These are phyloP conservation scores for Alternaria consortialis DNA, from an alignment of 2,329 filamentous ascomycete genomes.

Conservation along the genomic window DNA sequence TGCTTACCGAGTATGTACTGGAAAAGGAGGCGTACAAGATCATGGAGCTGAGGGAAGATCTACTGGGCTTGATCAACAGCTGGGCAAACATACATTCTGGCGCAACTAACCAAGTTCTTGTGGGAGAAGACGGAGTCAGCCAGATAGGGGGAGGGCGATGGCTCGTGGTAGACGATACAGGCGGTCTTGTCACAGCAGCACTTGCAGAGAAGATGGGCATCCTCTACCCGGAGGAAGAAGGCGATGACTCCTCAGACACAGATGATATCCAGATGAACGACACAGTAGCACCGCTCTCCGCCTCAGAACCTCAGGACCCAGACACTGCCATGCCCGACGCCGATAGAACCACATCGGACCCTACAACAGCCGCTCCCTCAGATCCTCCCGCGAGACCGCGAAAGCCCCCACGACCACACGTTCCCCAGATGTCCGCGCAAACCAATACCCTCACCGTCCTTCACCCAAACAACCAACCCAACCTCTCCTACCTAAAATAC, in stretches of 20 bases:
- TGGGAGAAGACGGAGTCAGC: conserved; percentile 43
- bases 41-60: conserved; percentile 86
- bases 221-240: conserved; percentile 63
- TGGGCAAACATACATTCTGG: conserved; percentile 89
- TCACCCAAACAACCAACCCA: conserved; percentile 85
- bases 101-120: conserved; percentile 50
- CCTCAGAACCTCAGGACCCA: not conserved
- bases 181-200: conserved; percentile 80
- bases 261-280: conserved; percentile 7
- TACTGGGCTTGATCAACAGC: conserved; percentile 80
- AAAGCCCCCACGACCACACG: conserved; percentile 43
- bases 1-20: conserved; percentile 79
- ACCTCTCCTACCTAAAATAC: conserved; percentile 86
- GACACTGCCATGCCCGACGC: conserved; percentile 18
- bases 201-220: conserved; percentile 91
- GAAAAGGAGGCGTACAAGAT: conserved; percentile 83
- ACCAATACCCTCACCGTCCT: conserved; percentile 83
- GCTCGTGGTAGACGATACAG: conserved; percentile 86
- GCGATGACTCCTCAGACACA: conserved; percentile 33
- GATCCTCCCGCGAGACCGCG: conserved; percentile 34
- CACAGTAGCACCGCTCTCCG: conserved; percentile 2
- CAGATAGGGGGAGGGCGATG: conserved; percentile 68
- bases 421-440: conserved; percentile 68
- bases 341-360: conserved; percentile 21
- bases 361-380: conserved; percentile 20